These are phyloP conservation scores for Fusarium haematococcum DNA, from an alignment of 2,329 filamentous ascomycete genomes.

Conservation along the genomic window DNA sequence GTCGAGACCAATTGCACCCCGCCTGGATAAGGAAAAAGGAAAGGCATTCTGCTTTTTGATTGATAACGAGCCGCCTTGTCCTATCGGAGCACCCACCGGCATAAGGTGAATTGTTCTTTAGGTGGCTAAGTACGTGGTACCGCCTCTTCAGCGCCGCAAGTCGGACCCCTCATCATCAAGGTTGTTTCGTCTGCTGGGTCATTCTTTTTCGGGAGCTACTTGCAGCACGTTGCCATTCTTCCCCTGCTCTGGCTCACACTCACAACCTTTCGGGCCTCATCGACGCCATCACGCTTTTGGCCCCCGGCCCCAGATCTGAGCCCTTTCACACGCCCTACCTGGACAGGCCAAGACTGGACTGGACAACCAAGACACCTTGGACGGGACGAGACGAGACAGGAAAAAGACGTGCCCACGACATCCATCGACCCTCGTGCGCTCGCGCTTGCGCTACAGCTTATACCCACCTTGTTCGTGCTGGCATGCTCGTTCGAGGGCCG, in stretches of 20 bases:
- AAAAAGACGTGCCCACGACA: conserved; percentile 21
- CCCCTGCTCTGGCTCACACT: conserved; percentile 20
- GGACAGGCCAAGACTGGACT: conserved; percentile 1
- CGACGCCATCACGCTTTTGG: conserved; percentile 33
- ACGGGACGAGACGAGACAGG: conserved; percentile 1
- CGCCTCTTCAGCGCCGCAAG: not conserved
- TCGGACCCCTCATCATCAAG: conserved; percentile 32
- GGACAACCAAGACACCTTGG: not conserved
- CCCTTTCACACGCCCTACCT: conserved; percentile 24
- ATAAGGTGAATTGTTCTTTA: not conserved
- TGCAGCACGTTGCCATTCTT: conserved; percentile 34
- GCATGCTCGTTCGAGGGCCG: conserved; percentile 22
- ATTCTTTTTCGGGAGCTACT: conserved; percentile 25
- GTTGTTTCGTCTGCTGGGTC: conserved; percentile 21
- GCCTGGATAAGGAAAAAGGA: conserved; percentile 23
- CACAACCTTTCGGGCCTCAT: conserved; percentile 37
- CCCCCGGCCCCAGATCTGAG: conserved; percentile 38
- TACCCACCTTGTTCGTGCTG: conserved; percentile 27
- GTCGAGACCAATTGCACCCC: conserved; percentile 11
- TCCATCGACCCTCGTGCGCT: conserved; percentile 13
- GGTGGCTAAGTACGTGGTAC: conserved; percentile 2
- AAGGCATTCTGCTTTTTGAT: conserved; percentile 15
- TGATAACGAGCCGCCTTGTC: conserved; percentile 41
- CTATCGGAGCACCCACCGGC: conserved; percentile 31
- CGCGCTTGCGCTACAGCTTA: conserved; percentile 13